Percentiles rank a stretch among this genome's conserved stretches.
Evolutionary conservation across 2,329 filamentous ascomycete species (phyloP).

Genomic region (Aspergillaceae sp.): DNA sequence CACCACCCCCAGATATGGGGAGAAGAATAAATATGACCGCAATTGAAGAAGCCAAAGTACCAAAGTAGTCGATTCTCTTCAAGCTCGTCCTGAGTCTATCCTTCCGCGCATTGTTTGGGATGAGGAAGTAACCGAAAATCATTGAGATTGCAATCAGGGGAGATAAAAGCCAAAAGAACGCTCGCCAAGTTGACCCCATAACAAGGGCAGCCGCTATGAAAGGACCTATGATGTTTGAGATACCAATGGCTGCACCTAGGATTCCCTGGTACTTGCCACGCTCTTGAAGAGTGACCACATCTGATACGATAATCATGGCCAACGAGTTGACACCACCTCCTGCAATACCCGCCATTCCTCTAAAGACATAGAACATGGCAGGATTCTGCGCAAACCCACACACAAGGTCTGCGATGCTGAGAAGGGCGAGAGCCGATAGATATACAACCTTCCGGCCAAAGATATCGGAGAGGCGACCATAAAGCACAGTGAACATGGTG

Average conservation of each 20-base stretch:
- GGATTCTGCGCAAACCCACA: slow-evolving; percentile 50
- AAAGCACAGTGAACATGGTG: slow-evolving; percentile 57
- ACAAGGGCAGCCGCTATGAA: slow-evolving; percentile 42
- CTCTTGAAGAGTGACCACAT: slow-evolving; percentile 51
- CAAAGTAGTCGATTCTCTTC: slow-evolving; percentile 52
- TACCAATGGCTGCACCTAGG: slow-evolving; percentile 36
- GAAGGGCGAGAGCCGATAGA: slow-evolving; percentile 44
- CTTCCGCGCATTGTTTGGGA: slow-evolving; percentile 44
- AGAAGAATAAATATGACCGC: slow-evolving; percentile 55
- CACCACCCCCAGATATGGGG: slow-evolving; percentile 53
- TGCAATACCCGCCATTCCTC: slow-evolving; percentile 53
- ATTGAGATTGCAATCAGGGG: slow-evolving; percentile 44
- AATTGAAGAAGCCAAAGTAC: slow-evolving; percentile 46
- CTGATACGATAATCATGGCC: slow-evolving; percentile 54
- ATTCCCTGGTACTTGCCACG: slow-evolving; percentile 49
- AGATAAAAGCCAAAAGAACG: slow-evolving; percentile 44
- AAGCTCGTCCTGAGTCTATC: slow-evolving; percentile 41
- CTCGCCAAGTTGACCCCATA: slow-evolving; percentile 37
- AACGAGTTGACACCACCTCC: slow-evolving; percentile 53
- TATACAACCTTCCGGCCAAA: slow-evolving; percentile 53
- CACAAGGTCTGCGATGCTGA: slow-evolving; percentile 50
- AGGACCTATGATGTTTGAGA: slow-evolving; percentile 41
- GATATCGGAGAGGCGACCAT: slow-evolving; percentile 54
- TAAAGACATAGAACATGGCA: slow-evolving; percentile 53
- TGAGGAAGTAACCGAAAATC: slow-evolving; percentile 42